A percentile compares a stretch with the other conserved stretches of the same genome.
These are phyloP conservation scores for Verticillium zaregamsianum DNA, from an alignment of 2,329 filamentous ascomycete genomes.

Conservation along the genomic window DNA sequence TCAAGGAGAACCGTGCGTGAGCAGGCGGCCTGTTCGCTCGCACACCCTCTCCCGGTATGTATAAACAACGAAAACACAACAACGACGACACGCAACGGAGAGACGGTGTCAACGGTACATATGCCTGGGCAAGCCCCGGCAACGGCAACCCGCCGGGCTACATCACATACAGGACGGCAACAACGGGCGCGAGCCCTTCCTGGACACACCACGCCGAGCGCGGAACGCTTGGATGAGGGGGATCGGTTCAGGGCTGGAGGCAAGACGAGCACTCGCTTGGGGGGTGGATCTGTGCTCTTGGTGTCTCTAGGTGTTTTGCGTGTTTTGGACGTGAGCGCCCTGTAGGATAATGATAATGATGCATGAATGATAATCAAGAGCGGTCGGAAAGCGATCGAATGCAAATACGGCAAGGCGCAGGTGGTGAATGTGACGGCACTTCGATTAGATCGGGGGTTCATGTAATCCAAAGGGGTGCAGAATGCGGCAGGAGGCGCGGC, in stretches of 20 bases:
- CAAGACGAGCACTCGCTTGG: background rate
- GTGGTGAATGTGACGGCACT: too few species aligned
- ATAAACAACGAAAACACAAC: background rate
- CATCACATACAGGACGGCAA: background rate
- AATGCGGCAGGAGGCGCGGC: background rate
- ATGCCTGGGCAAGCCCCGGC: background rate
- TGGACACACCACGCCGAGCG: background rate
- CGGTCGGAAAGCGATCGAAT: too few species aligned
- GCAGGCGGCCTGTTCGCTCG: background rate
- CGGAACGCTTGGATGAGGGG: background rate
- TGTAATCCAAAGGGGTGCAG: background rate
- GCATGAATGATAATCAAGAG: background rate
- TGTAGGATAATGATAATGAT: conserved; percentile 6
- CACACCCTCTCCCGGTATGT: background rate
- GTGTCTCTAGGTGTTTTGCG: background rate
- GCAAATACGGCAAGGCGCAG: too few species aligned
- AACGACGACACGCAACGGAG: background rate
- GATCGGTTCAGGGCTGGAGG: background rate
- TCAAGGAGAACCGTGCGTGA: conserved; percentile 12
- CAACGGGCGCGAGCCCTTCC: background rate
- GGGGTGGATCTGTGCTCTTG: background rate
- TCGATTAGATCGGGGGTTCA: too few species aligned
- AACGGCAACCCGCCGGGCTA: background rate
- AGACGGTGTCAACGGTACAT: background rate
- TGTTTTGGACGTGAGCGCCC: background rate